Evolutionary conservation across 805 yeast genomes (phyloP).

Genomic region (Yarrowia sp.): DNA sequence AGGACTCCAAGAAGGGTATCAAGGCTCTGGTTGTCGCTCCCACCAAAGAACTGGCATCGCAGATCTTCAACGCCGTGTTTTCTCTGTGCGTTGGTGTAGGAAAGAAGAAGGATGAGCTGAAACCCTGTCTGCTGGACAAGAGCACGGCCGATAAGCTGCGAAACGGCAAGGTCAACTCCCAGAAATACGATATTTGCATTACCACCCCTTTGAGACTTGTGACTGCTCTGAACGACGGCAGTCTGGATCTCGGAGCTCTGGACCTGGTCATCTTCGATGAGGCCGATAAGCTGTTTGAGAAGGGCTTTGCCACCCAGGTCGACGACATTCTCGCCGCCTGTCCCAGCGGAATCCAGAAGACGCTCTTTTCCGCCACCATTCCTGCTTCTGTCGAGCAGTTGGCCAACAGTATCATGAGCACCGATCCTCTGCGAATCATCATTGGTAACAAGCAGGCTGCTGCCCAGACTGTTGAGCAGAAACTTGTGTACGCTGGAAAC

Average conservation of each 20-base stretch:
- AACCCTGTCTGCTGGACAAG: conserved; percentile 63
- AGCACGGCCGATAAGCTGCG: conserved; percentile 65
- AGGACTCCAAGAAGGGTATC: conserved; percentile 56
- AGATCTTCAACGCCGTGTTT: conserved; percentile 73
- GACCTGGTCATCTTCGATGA: conserved; percentile 87
- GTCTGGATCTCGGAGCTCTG: conserved; percentile 68
- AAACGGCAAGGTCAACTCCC: conserved; percentile 57
- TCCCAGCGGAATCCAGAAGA: conserved; percentile 59
- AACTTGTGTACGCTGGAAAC: conserved; percentile 82
- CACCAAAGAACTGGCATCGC: conserved; percentile 91
- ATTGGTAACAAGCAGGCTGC: conserved; percentile 97
- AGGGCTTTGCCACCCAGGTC: conserved; percentile 87
- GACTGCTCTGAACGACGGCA: conserved; percentile 70
- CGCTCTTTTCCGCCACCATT: conserved; percentile 93
- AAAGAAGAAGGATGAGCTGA: conserved; percentile 57
- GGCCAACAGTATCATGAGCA: conserved; percentile 78
- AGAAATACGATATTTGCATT: conserved; percentile 72
- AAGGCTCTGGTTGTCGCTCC: conserved; percentile 88
- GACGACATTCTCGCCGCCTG: conserved; percentile 78
- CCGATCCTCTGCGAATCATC: conserved; percentile 81
- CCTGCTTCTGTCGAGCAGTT: conserved; percentile 92
- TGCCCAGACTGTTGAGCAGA: conserved; percentile 79
- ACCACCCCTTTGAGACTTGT: conserved; percentile 89
- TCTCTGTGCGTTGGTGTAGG: conserved; percentile 51
- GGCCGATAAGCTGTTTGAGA: conserved; percentile 91